phyloP scores from a whole-genome alignment of 2,329 filamentous ascomycete species.

The Stachybotrys chlorohalonatus region DNA sequence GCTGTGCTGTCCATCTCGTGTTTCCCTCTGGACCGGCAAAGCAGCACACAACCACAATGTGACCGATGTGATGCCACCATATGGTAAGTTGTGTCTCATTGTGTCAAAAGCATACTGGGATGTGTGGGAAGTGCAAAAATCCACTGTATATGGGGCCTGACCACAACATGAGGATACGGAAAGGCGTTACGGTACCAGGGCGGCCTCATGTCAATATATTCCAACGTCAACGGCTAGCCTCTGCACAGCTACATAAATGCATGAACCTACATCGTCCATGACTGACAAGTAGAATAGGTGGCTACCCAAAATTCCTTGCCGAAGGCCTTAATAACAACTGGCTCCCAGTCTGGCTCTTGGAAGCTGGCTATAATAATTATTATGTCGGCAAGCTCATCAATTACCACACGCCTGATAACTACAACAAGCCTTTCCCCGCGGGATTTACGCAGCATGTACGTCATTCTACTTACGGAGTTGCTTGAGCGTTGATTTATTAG shows the following conservation, averaged over 20 bases:
- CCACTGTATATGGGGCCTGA: no score
- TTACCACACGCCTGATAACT: neutral
- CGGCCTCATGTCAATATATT: neutral
- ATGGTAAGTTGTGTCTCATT: constrained; percentile 26
- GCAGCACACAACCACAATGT: constrained; percentile 65
- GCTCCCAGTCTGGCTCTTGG: neutral
- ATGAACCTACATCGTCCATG: no score
- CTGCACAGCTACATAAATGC: no score
- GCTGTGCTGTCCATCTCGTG: constrained; percentile 59
- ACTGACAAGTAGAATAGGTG: neutral
- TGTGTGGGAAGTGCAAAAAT: no score
- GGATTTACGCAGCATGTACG: neutral
- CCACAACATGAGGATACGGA: no score
- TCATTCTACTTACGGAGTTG: neutral
- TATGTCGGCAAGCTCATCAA: neutral
- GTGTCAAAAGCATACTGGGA: no score
- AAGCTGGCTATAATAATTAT: neutral
- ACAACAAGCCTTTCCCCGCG: neutral
- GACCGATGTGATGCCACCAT: constrained; percentile 44
- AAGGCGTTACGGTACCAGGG: neutral
- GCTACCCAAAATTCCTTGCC: neutral
- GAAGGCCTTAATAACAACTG: neutral
- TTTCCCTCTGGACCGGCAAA: constrained; percentile 56
- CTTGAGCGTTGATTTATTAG: no score
- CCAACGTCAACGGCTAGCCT: no score